A percentile compares a stretch with the other conserved stretches of the same genome.
Evolutionary conservation across 1,284 basidiomycete species (phyloP).

Genomic region (Leccinum griseonigrum): DNA sequence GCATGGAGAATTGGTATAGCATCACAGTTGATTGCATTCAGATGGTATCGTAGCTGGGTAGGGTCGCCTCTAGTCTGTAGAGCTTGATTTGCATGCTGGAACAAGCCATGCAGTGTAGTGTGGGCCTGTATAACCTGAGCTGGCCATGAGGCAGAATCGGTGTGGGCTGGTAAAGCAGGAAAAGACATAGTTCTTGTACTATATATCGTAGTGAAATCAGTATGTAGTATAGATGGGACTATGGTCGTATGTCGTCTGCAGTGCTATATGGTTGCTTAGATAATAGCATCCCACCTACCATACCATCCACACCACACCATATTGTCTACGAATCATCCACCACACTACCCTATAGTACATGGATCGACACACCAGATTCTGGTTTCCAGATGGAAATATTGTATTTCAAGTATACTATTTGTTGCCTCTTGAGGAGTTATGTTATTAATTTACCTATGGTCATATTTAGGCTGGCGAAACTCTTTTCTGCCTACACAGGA

Average conservation of each 20-base stretch:
- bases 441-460: neutral
- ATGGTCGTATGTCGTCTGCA: neutral
- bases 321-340: no score
- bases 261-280: neutral
- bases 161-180: neutral
- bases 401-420: neutral
- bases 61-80: neutral
- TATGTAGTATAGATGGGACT: no score
- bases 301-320: no score
- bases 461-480: neutral
- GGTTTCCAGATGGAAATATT: neutral
- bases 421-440: neutral
- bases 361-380: neutral
- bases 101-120: neutral
- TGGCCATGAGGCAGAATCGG: neutral
- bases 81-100: neutral
- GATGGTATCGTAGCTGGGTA: neutral
- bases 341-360: neutral
- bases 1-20: neutral
- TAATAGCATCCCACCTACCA: neutral
- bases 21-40: neutral
- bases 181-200: neutral
- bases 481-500: neutral
- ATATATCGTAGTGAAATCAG: no score
- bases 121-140: neutral